phyloP scores from a whole-genome alignment of 345 rosid species.

The Geranium rotundifolium region DNA sequence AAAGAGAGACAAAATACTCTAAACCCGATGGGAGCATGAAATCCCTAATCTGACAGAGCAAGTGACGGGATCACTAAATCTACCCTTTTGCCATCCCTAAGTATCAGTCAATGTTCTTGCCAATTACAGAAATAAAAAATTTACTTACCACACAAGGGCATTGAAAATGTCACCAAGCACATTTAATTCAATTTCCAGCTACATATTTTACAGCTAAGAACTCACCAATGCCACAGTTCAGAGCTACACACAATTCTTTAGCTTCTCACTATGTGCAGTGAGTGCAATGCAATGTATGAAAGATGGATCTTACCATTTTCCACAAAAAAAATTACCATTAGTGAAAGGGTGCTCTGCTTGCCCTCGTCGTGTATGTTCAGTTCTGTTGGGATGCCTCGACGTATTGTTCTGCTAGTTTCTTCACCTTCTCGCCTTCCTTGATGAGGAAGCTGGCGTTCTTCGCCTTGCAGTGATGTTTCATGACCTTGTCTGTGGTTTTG shows the following conservation, averaged over 20 bases:
- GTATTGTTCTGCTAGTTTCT: constrained; percentile 91
- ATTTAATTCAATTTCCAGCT: not conserved
- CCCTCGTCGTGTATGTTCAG: constrained; percentile 7
- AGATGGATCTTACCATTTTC: not conserved
- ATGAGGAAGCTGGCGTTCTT: constrained; percentile 80
- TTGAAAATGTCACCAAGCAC: not conserved
- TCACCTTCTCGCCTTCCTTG: constrained; percentile 96
- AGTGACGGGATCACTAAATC: too few relatives aligned
- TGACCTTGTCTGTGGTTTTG: constrained; percentile 76
- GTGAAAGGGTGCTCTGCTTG: too few relatives aligned
- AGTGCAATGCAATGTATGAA: not conserved
- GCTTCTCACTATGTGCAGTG: not conserved
- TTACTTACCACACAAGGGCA: too few relatives aligned
- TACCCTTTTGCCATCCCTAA: too few relatives aligned
- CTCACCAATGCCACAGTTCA: not conserved
- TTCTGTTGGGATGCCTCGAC: constrained; percentile 63
- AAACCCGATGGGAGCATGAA: too few relatives aligned
- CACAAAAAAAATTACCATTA: not conserved
- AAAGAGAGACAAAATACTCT: too few relatives aligned
- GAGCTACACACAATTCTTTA: not conserved
- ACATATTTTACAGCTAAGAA: not conserved
- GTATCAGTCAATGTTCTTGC: too few relatives aligned
- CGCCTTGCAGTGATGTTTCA: constrained; percentile 78
- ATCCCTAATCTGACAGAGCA: too few relatives aligned
- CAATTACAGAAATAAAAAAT: too few relatives aligned